Evolutionary conservation across 1,284 basidiomycete species (phyloP), one percentile per base, ranked within the genome.

Genomic region (Cutaneotrichosporon dermatis): DNA sequence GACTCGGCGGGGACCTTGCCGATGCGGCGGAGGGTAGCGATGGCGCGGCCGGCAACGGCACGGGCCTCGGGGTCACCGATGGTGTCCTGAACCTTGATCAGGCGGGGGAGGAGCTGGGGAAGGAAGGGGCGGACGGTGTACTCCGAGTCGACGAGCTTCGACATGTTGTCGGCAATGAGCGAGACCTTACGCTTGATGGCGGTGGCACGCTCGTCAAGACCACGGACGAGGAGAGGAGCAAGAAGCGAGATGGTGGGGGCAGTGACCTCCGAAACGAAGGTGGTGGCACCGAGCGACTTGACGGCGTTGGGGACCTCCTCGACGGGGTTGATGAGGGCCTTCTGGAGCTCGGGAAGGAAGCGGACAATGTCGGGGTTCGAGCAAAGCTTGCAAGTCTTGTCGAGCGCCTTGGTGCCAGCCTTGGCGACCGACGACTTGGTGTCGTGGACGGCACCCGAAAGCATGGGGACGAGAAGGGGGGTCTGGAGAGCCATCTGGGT

Each of bases 191-290:
- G 92, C 84, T 95, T 94, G 69, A 88, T 95, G 65, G 93, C 88
- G 64, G 93, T 97, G 64, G 90, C 85, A 82, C 95, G 94, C 85
- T 97, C 93, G 68, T 80, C 85, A 67, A 98, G 85, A 87, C 96
- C 96, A 84, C 96, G 92, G 65, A 90, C 86, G 64, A 99, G 85
- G 49, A 99, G 88, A 97, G 95, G 96, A 62, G 95, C 95, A 92
- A 99, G 98, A 70, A 99, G 88, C 69, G 96, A 97, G 71, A 99
- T 89, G 68, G 96, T 99, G 64, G 96, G 87, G 65, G 95, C 94
- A 79, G 99, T 96, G 82, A 99, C 96, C 84, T 99, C 96, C 65
- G 94, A 92, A 87, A 99, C 96, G 88, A 99, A 99, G 79, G 96
- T 99, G 81, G 96, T 99, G 62, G 96, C 88, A 79, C 94, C 94